Percentiles rank a stretch among this genome's conserved stretches.
Conservation (phyloP, 371 early-diverging fungal genomes). For the Nematocida displodere region DNA sequence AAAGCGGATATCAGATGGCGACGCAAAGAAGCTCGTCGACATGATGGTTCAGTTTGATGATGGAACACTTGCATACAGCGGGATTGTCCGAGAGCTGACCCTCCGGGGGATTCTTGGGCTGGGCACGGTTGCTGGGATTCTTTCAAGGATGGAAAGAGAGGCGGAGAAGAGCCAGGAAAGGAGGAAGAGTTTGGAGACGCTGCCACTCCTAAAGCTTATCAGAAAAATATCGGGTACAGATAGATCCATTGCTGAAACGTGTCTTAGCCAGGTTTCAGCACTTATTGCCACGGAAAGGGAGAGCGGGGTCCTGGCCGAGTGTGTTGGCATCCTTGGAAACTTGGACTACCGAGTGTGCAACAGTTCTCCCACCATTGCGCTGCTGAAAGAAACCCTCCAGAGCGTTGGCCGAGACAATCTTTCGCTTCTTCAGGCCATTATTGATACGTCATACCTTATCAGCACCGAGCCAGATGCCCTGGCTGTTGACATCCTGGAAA, state of each 20-base stretch:
- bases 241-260: slow-evolving; percentile 23
- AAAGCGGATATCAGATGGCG: slow-evolving; percentile 19
- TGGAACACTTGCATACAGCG: slow-evolving; percentile 24
- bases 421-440: slow-evolving; percentile 8
- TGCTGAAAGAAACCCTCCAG: not conserved
- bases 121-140: not conserved
- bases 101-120: slow-evolving; percentile 36
- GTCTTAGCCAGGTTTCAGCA: not conserved
- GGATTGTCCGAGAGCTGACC: slow-evolving; percentile 37
- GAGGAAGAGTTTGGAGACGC: not conserved
- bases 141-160: not conserved
- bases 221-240: slow-evolving; percentile 35
- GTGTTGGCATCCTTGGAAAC: slow-evolving; percentile 22
- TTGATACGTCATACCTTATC: slow-evolving; percentile 36
- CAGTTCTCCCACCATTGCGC: not conserved
- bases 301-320: not conserved
- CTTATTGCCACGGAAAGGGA: not conserved
- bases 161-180: not conserved
- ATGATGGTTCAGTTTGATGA: slow-evolving; percentile 31
- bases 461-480: slow-evolving; percentile 33
- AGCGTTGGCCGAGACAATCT: not conserved
- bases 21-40: slow-evolving; percentile 7
- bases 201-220: slow-evolving; percentile 19
- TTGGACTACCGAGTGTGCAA: slow-evolving; percentile 40
- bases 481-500: slow-evolving; percentile 20